phyloP scores from a whole-genome alignment of 75 land plant genomes.

The Pinus tabuliformis region DNA sequence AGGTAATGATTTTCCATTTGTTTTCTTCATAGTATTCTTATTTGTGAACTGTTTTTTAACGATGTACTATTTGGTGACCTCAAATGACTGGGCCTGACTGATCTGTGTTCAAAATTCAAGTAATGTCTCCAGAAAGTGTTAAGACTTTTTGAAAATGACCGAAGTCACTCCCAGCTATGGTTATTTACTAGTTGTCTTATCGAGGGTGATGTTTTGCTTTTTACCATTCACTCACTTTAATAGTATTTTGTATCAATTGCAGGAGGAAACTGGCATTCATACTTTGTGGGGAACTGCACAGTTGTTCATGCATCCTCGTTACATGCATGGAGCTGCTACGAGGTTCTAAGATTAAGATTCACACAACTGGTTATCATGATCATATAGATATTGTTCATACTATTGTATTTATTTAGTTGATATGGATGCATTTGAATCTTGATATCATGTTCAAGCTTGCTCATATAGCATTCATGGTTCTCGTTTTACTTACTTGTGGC shows the following conservation, averaged over 20 bases:
- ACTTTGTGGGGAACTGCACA: constrained; percentile 99
- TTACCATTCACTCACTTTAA: neutral
- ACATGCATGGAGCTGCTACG: constrained; percentile 97
- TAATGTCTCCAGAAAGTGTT: too few relatives aligned
- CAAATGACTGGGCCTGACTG: neutral
- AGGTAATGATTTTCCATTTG: constrained; percentile 32
- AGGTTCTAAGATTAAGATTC: constrained; percentile 44
- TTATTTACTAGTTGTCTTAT: too few relatives aligned
- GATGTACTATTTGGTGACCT: neutral
- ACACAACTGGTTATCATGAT: neutral
- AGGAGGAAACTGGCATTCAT: constrained; percentile 66
- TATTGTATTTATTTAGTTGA: neutral
- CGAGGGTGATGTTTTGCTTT: neutral
- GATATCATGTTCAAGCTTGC: neutral
- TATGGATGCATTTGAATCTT: neutral
- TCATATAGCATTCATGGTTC: neutral
- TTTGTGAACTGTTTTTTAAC: neutral
- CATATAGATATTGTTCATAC: neutral
- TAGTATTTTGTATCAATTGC: neutral
- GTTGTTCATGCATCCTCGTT: constrained; percentile 90
- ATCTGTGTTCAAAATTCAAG: too few relatives aligned
- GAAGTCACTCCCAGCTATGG: too few relatives aligned
- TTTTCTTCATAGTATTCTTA: neutral
- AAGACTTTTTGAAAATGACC: too few relatives aligned
- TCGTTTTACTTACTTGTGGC: constrained; percentile 4